Conservation (phyloP, 2,329 filamentous ascomycete species). For the Pyricularia grisea region DNA sequence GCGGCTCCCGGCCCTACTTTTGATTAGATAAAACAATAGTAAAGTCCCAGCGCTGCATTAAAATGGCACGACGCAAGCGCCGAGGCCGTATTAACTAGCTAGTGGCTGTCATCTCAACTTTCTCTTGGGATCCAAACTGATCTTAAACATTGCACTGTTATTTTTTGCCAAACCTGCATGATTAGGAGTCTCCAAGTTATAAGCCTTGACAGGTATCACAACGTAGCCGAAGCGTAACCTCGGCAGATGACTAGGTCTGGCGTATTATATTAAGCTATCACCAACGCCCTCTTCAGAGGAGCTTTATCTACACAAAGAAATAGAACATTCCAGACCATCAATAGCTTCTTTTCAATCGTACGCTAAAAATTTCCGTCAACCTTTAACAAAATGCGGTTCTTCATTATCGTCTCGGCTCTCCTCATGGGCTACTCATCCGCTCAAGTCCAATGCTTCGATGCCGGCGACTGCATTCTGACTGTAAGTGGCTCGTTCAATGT, state of each 20-base stretch:
- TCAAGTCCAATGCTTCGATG: not conserved
- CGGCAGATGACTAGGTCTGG: not conserved
- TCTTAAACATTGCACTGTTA: not conserved
- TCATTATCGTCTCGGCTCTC: not conserved
- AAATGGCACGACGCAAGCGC: no score
- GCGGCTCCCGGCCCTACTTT: no score
- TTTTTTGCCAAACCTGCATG: not conserved
- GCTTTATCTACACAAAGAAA: not conserved
- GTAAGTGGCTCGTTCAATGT: not conserved
- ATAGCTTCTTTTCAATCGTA: not conserved
- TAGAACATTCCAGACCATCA: not conserved
- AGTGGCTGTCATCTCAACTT: not conserved
- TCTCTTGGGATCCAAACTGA: not conserved
- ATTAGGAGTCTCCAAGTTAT: not conserved
- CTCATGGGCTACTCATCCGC: not conserved
- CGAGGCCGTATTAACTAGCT: no score
- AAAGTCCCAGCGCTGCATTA: not conserved
- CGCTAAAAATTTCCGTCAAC: not conserved
- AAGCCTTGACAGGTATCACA: not conserved
- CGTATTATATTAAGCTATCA: not conserved
- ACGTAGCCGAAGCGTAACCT: not conserved
- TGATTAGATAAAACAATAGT: no score
- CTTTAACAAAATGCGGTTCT: not conserved
- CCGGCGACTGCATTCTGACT: not conserved
- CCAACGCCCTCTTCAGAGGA: not conserved